Evolutionary conservation across 805 yeast species (phyloP), one percentile per base, ranked within the genome.

Genomic region (Myxozyma udenii): DNA sequence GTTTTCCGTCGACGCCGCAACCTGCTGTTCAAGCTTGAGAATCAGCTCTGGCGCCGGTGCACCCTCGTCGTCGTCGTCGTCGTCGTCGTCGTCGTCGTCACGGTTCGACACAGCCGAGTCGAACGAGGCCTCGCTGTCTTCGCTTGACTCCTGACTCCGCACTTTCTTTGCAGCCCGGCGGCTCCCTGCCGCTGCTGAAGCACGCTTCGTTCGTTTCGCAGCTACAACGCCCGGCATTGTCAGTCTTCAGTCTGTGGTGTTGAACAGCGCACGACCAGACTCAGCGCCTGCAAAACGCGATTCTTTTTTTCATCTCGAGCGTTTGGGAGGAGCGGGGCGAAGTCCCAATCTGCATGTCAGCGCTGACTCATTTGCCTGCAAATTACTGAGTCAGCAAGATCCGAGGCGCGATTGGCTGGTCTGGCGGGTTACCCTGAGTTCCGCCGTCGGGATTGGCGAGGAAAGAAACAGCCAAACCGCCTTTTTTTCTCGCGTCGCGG

Each of bases 1-100:
- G 53, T 77, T 52, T 53, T 76, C 76, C 21, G 80, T 67, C 4
- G 82, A 72, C 19, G 41, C 38, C 14, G 50, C 32, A 35, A 61
- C 57, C 41, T 60, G 61, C 45, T 44, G 36, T 41, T 60, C 63
- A 11, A 59, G 48, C 14, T 45, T 47, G 16, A 47, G 26, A 24
- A 55, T 53, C 38, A n/a, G n/a, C 6, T 46, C 58, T 6, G 57
- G 44, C n/a, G 55, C 38, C 3, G 51, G 53, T 33, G 32, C 49
- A 2, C n/a, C n/a, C n/a, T n/a, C n/a, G n/a, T n/a, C n/a, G n/a
- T n/a, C n/a, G n/a, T n/a, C 48, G 55, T 11, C 22, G 14, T 39
- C 23, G 14, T 30, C 9, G 42, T 22, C 33, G 44, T 14, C 5
- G 7, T 22, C 44, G 4, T 23, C 44, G 11, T 41, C n/a, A 24